Evolutionary conservation across 768 basidiomycete species (phyloP).

Genomic region (Cystoderma amianthinum): DNA sequence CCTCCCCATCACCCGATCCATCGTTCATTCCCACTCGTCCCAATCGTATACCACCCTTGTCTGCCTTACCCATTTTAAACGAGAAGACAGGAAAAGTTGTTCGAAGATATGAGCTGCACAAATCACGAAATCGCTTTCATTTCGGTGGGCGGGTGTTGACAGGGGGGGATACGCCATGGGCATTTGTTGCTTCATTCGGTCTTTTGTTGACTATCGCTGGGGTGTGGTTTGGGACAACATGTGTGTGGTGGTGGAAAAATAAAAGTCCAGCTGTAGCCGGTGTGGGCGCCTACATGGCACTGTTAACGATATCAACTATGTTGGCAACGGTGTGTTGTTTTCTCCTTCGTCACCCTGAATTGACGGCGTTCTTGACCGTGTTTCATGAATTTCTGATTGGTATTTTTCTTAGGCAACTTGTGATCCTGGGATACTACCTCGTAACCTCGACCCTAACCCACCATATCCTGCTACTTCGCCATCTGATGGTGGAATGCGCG

Average conservation of each 20-base stretch:
- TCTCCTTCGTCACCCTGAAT: too few species aligned
- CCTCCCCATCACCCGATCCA: slow-evolving; percentile 25
- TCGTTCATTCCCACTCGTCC: slow-evolving; percentile 24
- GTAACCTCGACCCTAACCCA: slow-evolving; percentile 80
- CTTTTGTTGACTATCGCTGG: slow-evolving; percentile 65
- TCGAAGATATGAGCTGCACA: slow-evolving; percentile 57
- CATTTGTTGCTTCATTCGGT: slow-evolving; percentile 61
- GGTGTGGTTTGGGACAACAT: slow-evolving; percentile 85
- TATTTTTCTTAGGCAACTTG: slow-evolving; percentile 49
- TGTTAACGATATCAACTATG: slow-evolving; percentile 72
- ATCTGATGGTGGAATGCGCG: slow-evolving; percentile 53
- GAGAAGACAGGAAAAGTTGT: slow-evolving; percentile 31
- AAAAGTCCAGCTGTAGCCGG: slow-evolving; percentile 64
- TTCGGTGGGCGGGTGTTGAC: slow-evolving; percentile 67
- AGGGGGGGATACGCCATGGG: slow-evolving; percentile 81
- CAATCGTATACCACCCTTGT: slow-evolving; percentile 20
- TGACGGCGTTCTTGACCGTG: neutral
- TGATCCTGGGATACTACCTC: slow-evolving; percentile 87
- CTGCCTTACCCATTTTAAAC: slow-evolving; percentile 28
- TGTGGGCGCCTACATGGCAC: slow-evolving; percentile 40
- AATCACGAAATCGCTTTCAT: slow-evolving; percentile 74
- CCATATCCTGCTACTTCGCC: slow-evolving; percentile 61
- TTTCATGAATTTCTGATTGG: slow-evolving; percentile 2
- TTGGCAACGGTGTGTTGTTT: slow-evolving; percentile 54
- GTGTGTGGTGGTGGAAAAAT: slow-evolving; percentile 84